A percentile compares a stretch with the other conserved stretches of the same genome.
These are phyloP conservation scores for Friedmanniomyces simplex DNA, from an alignment of 495 filamentous ascomycete species.

Conservation along the genomic window DNA sequence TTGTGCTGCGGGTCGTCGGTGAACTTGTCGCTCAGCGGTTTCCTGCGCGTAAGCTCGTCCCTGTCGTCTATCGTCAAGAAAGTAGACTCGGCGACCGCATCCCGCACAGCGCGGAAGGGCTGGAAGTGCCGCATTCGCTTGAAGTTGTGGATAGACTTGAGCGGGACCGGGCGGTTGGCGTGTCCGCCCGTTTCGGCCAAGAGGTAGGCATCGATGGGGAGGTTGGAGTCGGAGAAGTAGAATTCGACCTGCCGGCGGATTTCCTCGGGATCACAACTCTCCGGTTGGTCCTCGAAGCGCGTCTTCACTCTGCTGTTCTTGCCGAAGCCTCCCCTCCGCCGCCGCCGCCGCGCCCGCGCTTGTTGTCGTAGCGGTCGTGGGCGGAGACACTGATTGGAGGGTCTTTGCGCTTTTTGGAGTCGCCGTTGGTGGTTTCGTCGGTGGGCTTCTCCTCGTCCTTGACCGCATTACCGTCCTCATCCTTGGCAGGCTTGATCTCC, in stretches of 20 bases:
- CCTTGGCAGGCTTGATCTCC: too few species aligned
- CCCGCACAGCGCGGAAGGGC: slow-evolving; percentile 67
- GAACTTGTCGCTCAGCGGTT: slow-evolving; percentile 43
- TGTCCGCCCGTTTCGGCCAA: slow-evolving; percentile 62
- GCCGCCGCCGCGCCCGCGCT: not conserved
- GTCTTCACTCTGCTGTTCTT: not conserved
- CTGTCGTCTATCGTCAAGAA: slow-evolving; percentile 54
- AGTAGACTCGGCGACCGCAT: slow-evolving; percentile 64
- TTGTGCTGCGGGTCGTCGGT: slow-evolving; percentile 35
- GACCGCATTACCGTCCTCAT: not conserved
- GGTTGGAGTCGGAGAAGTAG: slow-evolving; percentile 91
- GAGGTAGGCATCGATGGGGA: slow-evolving; percentile 78
- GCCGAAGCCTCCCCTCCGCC: not conserved
- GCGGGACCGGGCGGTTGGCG: slow-evolving; percentile 65
- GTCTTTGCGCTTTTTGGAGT: slow-evolving; percentile 8
- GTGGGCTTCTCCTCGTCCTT: not conserved
- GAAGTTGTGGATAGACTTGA: slow-evolving; percentile 70
- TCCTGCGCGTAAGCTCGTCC: slow-evolving; percentile 67
- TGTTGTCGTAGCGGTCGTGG: slow-evolving; percentile 10
- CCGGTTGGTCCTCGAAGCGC: slow-evolving; percentile 23
- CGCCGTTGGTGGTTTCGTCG: not conserved
- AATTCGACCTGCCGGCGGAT: slow-evolving; percentile 92
- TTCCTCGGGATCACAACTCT: slow-evolving; percentile 59
- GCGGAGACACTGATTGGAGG: not conserved
- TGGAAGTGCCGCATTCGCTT: slow-evolving; percentile 91